Evolutionary conservation across 495 filamentous ascomycete genomes (phyloP).

Genomic region (Penicillium riverlandense): DNA sequence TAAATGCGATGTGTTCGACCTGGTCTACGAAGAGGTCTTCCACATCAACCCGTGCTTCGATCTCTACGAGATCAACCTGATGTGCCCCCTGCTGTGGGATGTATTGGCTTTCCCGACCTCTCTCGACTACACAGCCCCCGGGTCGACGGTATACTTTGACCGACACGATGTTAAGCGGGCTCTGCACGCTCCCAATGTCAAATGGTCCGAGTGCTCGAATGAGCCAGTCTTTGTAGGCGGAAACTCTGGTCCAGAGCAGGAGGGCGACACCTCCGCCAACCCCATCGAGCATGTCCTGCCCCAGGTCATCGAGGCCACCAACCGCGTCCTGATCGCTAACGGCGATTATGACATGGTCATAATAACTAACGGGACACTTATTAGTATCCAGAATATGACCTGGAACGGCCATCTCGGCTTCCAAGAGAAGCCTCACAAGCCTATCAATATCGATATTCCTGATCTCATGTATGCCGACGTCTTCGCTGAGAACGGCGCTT

Average conservation of each 20-base stretch:
- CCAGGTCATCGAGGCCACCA: conserved; percentile 54
- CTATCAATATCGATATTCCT: conserved; percentile 29
- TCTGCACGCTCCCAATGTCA: conserved; percentile 46
- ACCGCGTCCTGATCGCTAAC: conserved; percentile 52
- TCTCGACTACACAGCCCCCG: conserved; percentile 30
- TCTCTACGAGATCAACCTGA: conserved; percentile 46
- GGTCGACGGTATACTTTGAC: conserved; percentile 49
- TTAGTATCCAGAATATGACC: conserved; percentile 63
- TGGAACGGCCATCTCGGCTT: conserved; percentile 61
- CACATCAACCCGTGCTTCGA: conserved; percentile 56
- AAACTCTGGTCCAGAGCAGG: conserved; percentile 23
- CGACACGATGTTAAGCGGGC: conserved; percentile 50
- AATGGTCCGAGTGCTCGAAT: conserved; percentile 36
- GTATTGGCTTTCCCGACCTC: conserved; percentile 40
- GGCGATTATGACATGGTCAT: conserved; percentile 56
- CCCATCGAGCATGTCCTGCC: conserved; percentile 46
- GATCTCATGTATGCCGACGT: conserved; percentile 27
- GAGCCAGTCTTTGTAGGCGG: conserved; percentile 39
- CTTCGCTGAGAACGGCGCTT: conserved; percentile 22
- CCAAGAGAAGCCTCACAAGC: conserved; percentile 28
- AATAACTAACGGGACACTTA: conserved; percentile 53
- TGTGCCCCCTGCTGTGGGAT: conserved; percentile 38
- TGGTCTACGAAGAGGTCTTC: conserved; percentile 38
- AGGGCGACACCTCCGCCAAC: conserved; percentile 34
- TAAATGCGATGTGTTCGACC: conserved; percentile 47